phyloP scores from a whole-genome alignment of 192 early-diverging fungal species.

The Coemansia sp. region DNA sequence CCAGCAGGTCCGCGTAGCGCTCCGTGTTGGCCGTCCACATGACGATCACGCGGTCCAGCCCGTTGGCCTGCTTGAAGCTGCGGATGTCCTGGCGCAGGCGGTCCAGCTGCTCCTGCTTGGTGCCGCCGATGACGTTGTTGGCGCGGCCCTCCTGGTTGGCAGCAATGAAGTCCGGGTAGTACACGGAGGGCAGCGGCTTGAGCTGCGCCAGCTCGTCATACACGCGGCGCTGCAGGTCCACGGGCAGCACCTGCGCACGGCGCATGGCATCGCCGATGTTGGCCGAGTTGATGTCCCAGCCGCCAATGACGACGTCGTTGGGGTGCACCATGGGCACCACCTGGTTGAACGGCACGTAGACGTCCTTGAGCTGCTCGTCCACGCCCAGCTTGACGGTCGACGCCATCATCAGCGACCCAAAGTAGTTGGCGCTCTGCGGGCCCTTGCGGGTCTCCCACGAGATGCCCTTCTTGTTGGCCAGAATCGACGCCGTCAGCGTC shows the following conservation, averaged over 20 bases:
- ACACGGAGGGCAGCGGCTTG: slow-evolving; percentile 91
- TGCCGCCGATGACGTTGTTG: slow-evolving; percentile 83
- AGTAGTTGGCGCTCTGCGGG: slow-evolving; percentile 92
- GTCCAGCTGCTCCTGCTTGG: slow-evolving; percentile 91
- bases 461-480: slow-evolving; percentile 87
- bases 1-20: slow-evolving; percentile 70
- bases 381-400: slow-evolving; percentile 95
- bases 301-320: slow-evolving; percentile 95
- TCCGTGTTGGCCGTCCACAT: slow-evolving; percentile 99
- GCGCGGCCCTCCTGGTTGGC: slow-evolving; percentile 98
- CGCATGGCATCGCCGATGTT: slow-evolving; percentile 92
- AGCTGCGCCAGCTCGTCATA: slow-evolving; percentile 72
- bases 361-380: slow-evolving; percentile 77
- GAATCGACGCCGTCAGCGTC: slow-evolving; percentile 92
- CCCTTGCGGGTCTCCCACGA: slow-evolving; percentile 94
- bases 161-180: slow-evolving; percentile 99
- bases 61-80: slow-evolving; percentile 86
- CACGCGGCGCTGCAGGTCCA: slow-evolving; percentile 94
- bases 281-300: slow-evolving; percentile 92
- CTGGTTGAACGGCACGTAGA: slow-evolving; percentile 88
- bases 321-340: slow-evolving; percentile 96
- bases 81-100: slow-evolving; percentile 93
- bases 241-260: slow-evolving; percentile 93
- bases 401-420: slow-evolving; percentile 92
- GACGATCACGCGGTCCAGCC: slow-evolving; percentile 90